phyloP scores from a whole-genome alignment of 352 stramenopile genomes.

The Globisporangium lucens region DNA sequence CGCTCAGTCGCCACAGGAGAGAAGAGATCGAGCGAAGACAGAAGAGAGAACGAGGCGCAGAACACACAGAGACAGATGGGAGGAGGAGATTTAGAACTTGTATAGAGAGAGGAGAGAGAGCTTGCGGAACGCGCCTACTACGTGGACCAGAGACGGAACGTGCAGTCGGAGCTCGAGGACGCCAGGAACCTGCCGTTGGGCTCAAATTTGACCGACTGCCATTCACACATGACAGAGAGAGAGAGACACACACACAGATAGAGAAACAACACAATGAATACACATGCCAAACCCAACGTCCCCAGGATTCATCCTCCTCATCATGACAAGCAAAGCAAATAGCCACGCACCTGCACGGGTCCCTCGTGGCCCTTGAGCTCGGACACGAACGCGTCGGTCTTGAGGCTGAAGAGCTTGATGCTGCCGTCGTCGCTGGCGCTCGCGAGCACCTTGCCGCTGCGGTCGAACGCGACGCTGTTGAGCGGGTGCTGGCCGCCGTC shows the following conservation, averaged over 20 bases:
- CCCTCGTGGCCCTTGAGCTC: conserved; percentile 91
- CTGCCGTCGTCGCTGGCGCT: conserved; percentile 88
- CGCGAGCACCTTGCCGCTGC: conserved; percentile 80
- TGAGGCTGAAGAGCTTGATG: conserved; percentile 89
- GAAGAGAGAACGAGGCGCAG: neutral
- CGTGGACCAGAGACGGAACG: conserved; percentile 88
- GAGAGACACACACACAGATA: conserved; percentile 3
- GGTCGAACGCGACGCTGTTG: conserved; percentile 91
- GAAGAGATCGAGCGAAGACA: neutral
- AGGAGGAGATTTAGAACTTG: conserved; percentile 15
- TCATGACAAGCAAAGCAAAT: conserved; percentile 13
- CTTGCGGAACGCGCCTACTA: conserved; percentile 13
- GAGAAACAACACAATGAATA: neutral
- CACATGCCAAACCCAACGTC: conserved; percentile 15
- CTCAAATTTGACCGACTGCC: conserved; percentile 87
- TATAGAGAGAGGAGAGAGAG: conserved; percentile 8
- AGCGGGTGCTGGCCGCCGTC: conserved; percentile 86
- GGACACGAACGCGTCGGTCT: conserved; percentile 54
- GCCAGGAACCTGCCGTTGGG: conserved; percentile 86
- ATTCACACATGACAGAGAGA: conserved; percentile 5
- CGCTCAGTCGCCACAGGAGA: neutral
- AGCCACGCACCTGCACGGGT: conserved; percentile 83
- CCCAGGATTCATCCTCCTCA: conserved; percentile 6
- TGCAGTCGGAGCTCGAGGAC: conserved; percentile 91
- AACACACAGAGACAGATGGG: conserved; percentile 6